phyloP scores from a whole-genome alignment of 352 stramenopile genomes.

The Pythium apleroticum region DNA sequence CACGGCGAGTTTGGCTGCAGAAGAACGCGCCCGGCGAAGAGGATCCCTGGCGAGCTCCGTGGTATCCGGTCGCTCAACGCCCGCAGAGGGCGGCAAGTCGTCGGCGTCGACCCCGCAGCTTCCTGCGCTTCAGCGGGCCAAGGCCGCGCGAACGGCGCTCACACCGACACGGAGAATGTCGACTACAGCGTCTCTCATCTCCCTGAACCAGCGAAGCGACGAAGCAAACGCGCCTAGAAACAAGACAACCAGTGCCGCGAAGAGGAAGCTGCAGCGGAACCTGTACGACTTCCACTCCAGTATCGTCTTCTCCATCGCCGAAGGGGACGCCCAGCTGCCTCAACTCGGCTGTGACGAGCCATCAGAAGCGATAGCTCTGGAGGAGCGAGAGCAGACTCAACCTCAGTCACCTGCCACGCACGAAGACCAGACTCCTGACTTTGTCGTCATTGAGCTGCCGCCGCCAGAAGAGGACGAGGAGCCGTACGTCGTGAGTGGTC shows the following conservation, averaged over 20 bases:
- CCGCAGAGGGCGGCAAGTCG: neutral
- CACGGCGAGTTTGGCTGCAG: neutral
- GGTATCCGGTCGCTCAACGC: neutral
- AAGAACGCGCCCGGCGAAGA: neutral
- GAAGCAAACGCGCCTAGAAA: neutral
- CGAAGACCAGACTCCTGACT: neutral
- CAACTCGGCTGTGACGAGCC: neutral
- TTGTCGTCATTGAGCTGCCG: slow-evolving; percentile 19
- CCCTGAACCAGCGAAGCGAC: neutral
- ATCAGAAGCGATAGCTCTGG: neutral
- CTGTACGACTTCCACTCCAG: slow-evolving; percentile 64
- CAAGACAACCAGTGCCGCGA: slow-evolving; percentile 25
- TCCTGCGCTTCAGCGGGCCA: neutral
- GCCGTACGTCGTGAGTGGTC: slow-evolving; percentile 32
- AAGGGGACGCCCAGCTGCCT: neutral
- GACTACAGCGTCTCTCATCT: slow-evolving; percentile 8
- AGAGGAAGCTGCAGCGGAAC: slow-evolving; percentile 44
- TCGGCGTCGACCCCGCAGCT: slow-evolving; percentile 12
- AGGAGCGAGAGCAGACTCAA: neutral
- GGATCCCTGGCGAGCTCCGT: neutral
- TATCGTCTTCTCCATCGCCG: slow-evolving; percentile 54
- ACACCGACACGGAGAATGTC: neutral
- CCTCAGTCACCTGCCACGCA: neutral
- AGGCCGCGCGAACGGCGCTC: neutral
- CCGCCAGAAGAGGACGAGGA: slow-evolving; percentile 18